Conservation (phyloP, 768 basidiomycete genomes). For the Kwoniella dendrophila region DNA sequence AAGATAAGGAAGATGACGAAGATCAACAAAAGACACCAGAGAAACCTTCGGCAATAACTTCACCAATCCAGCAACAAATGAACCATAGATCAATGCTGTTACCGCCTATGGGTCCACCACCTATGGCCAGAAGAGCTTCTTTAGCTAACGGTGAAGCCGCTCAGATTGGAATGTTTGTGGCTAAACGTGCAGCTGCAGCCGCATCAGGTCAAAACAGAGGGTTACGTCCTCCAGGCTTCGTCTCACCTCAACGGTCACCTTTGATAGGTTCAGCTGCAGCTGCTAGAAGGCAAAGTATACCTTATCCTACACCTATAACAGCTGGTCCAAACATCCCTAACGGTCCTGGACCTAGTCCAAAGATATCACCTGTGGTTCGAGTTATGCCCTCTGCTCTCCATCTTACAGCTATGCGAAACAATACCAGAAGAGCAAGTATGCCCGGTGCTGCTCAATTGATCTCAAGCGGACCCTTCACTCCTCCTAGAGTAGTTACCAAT, state of each 20-base stretch:
- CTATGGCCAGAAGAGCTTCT: constrained; percentile 38
- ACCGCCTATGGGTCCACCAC: constrained; percentile 26
- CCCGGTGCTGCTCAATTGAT: constrained; percentile 37
- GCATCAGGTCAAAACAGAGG: constrained; percentile 8
- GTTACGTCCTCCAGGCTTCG: constrained; percentile 15
- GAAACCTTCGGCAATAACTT: constrained; percentile 1
- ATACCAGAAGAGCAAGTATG: constrained; percentile 46
- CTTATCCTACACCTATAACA: constrained; percentile 49
- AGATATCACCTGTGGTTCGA: constrained; percentile 32
- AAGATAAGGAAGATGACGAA: constrained; percentile 28
- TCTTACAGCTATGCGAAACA: constrained; percentile 46
- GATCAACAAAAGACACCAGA: constrained; percentile 21
- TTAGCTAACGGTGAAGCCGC: constrained; percentile 47
- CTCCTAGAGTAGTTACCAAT: constrained; percentile 41
- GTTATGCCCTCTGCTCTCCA: constrained; percentile 44
- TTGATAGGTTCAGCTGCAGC: constrained; percentile 17
- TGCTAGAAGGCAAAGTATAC: constrained; percentile 48
- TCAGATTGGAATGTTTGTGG: constrained; percentile 37
- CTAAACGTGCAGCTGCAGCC: constrained; percentile 32
- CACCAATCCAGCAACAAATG: neutral
- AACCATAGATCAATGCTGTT: constrained; percentile 11
- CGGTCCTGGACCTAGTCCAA: constrained; percentile 24
- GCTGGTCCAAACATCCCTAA: neutral
- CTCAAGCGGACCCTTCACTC: constrained; percentile 51
- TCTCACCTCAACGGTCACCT: constrained; percentile 23